A percentile compares a stretch with the other conserved stretches of the same genome.
Evolutionary conservation across 1,139 yeast species (phyloP).

Genomic region (Diutina sp.): DNA sequence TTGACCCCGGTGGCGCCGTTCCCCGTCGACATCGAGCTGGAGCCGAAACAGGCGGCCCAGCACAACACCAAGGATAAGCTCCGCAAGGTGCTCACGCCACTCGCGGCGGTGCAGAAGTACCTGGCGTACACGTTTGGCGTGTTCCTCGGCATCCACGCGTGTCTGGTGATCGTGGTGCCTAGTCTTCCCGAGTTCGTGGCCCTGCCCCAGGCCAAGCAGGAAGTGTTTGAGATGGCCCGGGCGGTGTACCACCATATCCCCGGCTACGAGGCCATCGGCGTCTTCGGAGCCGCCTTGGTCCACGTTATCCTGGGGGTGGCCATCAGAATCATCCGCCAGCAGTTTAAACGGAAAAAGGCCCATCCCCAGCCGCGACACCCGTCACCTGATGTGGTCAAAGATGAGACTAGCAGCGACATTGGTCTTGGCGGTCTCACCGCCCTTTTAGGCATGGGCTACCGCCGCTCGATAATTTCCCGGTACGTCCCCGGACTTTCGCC

Average conservation of each 20-base stretch:
- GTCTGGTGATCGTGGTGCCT: slow-evolving; percentile 47
- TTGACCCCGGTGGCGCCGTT: not conserved
- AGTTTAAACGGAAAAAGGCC: slow-evolving; percentile 2
- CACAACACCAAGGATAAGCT: not conserved
- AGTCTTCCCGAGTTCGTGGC: slow-evolving; percentile 23
- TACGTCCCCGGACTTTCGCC: slow-evolving; percentile 27
- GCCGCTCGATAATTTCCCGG: slow-evolving; percentile 30
- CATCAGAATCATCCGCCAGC: slow-evolving; percentile 25
- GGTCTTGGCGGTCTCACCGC: slow-evolving; percentile 51
- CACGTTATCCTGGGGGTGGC: slow-evolving; percentile 47
- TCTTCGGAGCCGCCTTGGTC: slow-evolving; percentile 31
- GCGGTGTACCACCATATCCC: slow-evolving; percentile 45
- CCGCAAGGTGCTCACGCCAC: not conserved
- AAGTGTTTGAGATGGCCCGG: slow-evolving; percentile 47
- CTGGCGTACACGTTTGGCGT: slow-evolving; percentile 47
- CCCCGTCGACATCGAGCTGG: not conserved
- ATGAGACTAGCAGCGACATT: slow-evolving; percentile 27
- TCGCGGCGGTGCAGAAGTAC: slow-evolving; percentile 35
- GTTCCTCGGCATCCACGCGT: slow-evolving; percentile 46
- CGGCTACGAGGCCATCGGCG: slow-evolving; percentile 31
- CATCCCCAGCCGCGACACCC: not conserved
- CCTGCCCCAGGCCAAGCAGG: slow-evolving; percentile 27
- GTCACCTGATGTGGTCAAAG: slow-evolving; percentile 10
- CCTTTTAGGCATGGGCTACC: slow-evolving; percentile 40
- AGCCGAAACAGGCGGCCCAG: not conserved